phyloP scores from a whole-genome alignment of 2,329 filamentous ascomycete species.

The Endocalyx cinctus region DNA sequence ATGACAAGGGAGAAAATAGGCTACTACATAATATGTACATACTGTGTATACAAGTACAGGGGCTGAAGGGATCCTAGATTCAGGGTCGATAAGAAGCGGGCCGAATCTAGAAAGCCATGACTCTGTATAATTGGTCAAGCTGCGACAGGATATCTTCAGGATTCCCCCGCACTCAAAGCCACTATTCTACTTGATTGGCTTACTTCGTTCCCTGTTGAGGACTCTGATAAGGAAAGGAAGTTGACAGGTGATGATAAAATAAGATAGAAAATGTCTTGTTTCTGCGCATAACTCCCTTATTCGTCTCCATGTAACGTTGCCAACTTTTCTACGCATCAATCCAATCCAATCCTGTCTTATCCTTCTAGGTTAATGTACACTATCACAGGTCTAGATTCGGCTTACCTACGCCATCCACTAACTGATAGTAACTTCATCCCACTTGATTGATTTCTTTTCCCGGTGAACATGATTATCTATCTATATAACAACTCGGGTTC shows the following conservation, averaged over 20 bases:
- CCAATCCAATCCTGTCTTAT: background rate
- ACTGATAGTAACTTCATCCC: too few species aligned
- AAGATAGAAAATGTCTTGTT: too few species aligned
- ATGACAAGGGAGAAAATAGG: slow-evolving; percentile 3
- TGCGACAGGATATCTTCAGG: slow-evolving; percentile 8
- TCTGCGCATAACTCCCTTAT: too few species aligned
- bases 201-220: background rate
- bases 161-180: background rate
- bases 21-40: slow-evolving; percentile 5
- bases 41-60: too few species aligned
- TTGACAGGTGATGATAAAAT: too few species aligned
- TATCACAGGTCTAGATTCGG: too few species aligned
- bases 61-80: slow-evolving; percentile 1
- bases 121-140: slow-evolving; percentile 16
- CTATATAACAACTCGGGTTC: too few species aligned
- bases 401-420: too few species aligned
- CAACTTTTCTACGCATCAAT: slow-evolving; percentile 2
- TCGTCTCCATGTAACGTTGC: slow-evolving; percentile 23
- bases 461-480: too few species aligned
- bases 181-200: background rate
- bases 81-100: slow-evolving; percentile 22
- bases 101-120: slow-evolving; percentile 18
- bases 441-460: too few species aligned
- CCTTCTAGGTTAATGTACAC: too few species aligned
- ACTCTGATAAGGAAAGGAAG: too few species aligned